A percentile compares a stretch with the other conserved stretches of the same genome.
phyloP scores from a whole-genome alignment of 768 basidiomycete species.

The Boletellus ananas region DNA sequence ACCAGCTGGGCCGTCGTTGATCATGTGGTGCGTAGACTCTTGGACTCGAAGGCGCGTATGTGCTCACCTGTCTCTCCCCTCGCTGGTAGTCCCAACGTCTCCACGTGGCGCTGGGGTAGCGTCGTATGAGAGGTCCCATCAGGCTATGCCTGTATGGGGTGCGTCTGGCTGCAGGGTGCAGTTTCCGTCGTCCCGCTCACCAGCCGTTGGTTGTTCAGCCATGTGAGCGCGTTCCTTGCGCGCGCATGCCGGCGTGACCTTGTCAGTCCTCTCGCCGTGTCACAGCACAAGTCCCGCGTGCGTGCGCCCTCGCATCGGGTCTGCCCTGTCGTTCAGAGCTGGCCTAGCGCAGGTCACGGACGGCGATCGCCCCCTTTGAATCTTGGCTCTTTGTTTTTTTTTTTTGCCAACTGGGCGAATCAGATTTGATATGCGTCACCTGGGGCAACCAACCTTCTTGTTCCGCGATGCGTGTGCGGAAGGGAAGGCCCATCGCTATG shows the following conservation, averaged over 20 bases:
- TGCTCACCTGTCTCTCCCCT: neutral
- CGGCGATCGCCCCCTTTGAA: neutral
- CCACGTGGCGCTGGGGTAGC: neutral
- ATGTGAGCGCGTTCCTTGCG: neutral
- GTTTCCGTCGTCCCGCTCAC: neutral
- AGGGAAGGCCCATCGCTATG: conserved; percentile 11
- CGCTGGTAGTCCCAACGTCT: neutral
- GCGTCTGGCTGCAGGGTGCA: neutral
- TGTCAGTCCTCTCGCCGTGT: neutral
- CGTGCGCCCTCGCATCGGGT: neutral
- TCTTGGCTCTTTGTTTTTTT: neutral
- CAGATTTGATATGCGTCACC: conserved; percentile 4
- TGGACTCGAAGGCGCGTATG: no score
- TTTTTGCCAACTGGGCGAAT: conserved; percentile 14
- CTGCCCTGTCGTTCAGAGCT: neutral
- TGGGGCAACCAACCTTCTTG: neutral
- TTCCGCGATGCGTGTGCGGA: conserved; percentile 1
- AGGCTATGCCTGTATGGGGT: no score
- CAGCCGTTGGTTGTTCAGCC: neutral
- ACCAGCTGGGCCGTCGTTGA: no score
- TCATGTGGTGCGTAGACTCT: no score
- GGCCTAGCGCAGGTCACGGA: neutral
- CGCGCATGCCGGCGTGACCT: neutral
- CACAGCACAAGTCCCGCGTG: neutral
- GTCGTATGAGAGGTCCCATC: neutral